These are phyloP conservation scores for Pseudozyma sp. DNA, from an alignment of 1,284 basidiomycete genomes.

Conservation along the genomic window DNA sequence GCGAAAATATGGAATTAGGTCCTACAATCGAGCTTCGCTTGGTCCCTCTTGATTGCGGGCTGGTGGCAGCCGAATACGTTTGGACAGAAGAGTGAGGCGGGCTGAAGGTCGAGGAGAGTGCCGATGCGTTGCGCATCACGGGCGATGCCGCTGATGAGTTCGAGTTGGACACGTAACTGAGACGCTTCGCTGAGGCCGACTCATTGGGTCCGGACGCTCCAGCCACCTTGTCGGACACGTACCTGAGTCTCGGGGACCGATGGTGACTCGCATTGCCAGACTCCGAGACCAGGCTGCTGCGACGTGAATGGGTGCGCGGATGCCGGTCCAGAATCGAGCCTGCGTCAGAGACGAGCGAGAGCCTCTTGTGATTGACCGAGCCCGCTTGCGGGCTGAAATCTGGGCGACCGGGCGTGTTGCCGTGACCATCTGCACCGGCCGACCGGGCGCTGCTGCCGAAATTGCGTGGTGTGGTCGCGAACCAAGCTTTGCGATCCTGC, in stretches of 20 bases:
- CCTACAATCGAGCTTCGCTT: constrained; percentile 44
- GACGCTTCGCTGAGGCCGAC: constrained; percentile 51
- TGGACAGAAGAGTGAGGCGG: constrained; percentile 30
- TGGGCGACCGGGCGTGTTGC: constrained; percentile 8
- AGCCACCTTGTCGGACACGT: constrained; percentile 31
- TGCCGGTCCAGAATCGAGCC: constrained; percentile 32
- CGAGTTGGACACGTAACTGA: constrained; percentile 56
- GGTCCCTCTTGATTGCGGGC: constrained; percentile 36
- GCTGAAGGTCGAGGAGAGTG: constrained; percentile 28
- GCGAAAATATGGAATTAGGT: constrained; percentile 44
- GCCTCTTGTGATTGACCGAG: constrained; percentile 27
- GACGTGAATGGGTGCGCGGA: constrained; percentile 28
- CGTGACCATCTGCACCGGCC: constrained; percentile 5
- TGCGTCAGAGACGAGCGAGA: constrained; percentile 52
- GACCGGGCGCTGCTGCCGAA: constrained; percentile 40
- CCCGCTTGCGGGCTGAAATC: constrained; percentile 24
- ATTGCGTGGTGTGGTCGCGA: constrained; percentile 45
- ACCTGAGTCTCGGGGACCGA: constrained; percentile 47
- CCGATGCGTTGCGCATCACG: constrained; percentile 26
- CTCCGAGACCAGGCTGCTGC: constrained; percentile 46
- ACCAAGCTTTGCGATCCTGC: constrained; percentile 28
- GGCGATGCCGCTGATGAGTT: constrained; percentile 39
- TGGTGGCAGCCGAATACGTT: constrained; percentile 44
- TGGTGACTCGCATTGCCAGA: constrained; percentile 18
- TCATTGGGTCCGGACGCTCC: constrained; percentile 48